Evolutionary conservation across 495 filamentous ascomycete genomes (phyloP).

Genomic region (Xylaria grammica): DNA sequence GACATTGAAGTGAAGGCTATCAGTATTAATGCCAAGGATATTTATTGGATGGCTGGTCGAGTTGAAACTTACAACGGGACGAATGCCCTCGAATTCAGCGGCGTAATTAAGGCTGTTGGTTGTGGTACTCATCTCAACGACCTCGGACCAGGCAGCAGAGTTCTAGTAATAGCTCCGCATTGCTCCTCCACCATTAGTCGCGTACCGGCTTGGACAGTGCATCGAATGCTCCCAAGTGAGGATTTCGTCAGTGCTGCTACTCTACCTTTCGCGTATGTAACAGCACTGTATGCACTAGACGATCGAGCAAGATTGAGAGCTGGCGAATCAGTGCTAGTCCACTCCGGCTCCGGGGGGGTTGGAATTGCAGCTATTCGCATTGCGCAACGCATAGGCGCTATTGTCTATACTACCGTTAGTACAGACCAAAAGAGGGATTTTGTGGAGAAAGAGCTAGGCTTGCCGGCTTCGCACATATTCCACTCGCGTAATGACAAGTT

Average conservation of each 20-base stretch:
- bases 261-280: slow-evolving; percentile 51
- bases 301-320: slow-evolving; percentile 37
- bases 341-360: slow-evolving; percentile 54
- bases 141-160: slow-evolving; percentile 40
- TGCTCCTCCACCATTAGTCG: slow-evolving; percentile 38
- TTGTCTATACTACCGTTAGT: slow-evolving; percentile 58
- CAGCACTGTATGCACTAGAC: slow-evolving; percentile 54
- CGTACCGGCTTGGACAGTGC: slow-evolving; percentile 34
- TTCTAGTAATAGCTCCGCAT: slow-evolving; percentile 30
- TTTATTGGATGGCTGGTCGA: slow-evolving; percentile 25
- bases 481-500: slow-evolving; percentile 42
- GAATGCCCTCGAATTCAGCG: slow-evolving; percentile 22
- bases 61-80: slow-evolving; percentile 21
- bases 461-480: slow-evolving; percentile 56
- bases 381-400: slow-evolving; percentile 50
- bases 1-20: slow-evolving; percentile 43
- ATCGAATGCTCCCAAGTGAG: slow-evolving; percentile 32
- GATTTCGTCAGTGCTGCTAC: slow-evolving; percentile 32
- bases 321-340: slow-evolving; percentile 59
- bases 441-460: slow-evolving; percentile 45
- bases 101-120: slow-evolving; percentile 19
- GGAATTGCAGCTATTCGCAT: slow-evolving; percentile 60
- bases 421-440: slow-evolving; percentile 45
- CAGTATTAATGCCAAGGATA: slow-evolving; percentile 45
- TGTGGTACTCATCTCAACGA: slow-evolving; percentile 1